phyloP scores from a whole-genome alignment of 1,284 basidiomycete species.

The Cystobasidium slooffiae region DNA sequence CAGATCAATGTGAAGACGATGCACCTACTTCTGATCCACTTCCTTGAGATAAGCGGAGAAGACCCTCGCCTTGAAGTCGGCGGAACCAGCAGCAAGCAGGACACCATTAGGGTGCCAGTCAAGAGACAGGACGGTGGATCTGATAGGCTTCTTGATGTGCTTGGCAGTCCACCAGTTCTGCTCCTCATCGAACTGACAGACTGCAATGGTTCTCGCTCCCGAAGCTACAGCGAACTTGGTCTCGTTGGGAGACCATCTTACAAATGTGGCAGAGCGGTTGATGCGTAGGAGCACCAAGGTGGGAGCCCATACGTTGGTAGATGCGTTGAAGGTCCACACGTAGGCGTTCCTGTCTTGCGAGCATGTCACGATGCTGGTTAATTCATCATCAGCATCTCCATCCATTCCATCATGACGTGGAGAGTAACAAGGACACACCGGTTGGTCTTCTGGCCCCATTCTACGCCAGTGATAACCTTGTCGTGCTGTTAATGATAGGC shows the following conservation, averaged over 20 bases:
- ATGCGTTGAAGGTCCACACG: conserved; percentile 83
- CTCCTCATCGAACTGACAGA: conserved; percentile 93
- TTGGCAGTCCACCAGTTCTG: conserved; percentile 99
- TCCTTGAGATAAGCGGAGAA: conserved; percentile 99
- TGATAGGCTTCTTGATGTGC: conserved; percentile 94
- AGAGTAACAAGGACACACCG: conserved; percentile 57
- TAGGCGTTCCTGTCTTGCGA: conserved; percentile 99
- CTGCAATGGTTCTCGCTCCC: conserved; percentile 90
- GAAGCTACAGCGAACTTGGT: conserved; percentile 99
- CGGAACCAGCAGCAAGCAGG: conserved; percentile 88
- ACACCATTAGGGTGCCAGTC: conserved; percentile 99
- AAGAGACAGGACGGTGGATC: conserved; percentile 87
- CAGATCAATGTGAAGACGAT: background rate
- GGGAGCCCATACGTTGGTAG: conserved; percentile 87
- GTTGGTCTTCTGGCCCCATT: conserved; percentile 96
- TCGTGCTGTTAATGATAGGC: conserved; percentile 73
- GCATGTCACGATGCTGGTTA: conserved; percentile 79
- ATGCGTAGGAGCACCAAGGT: conserved; percentile 94
- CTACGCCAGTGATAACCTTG: conserved; percentile 96
- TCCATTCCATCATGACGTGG: background rate
- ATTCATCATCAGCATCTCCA: background rate
- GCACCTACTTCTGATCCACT: conserved; percentile 80
- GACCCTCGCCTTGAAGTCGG: conserved; percentile 95
- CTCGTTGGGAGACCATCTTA: conserved; percentile 95
- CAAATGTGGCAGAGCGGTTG: conserved; percentile 93